phyloP scores from a whole-genome alignment of 2,329 filamentous ascomycete species.

The Nannizziopsis arthrosporioides region DNA sequence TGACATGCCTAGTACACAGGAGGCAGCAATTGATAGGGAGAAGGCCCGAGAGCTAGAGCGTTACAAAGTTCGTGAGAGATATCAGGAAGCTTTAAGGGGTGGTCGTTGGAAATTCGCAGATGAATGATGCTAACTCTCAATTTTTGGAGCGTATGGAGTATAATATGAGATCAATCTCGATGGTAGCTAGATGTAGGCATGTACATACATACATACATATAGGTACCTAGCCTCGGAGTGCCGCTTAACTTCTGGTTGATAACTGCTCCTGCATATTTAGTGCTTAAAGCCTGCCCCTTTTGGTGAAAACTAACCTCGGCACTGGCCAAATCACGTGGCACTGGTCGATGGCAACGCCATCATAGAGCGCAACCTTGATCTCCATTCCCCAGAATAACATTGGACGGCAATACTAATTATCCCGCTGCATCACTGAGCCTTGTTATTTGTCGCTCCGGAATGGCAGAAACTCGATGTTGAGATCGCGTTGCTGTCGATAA shows the following conservation, averaged over 20 bases:
- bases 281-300: not conserved
- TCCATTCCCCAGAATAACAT: no score
- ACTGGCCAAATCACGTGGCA: not conserved
- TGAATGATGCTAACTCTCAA: slow-evolving; percentile 40
- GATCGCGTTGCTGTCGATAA: slow-evolving; percentile 7
- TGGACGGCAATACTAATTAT: no score
- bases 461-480: slow-evolving; percentile 2
- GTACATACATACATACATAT: no score
- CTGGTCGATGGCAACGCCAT: not conserved
- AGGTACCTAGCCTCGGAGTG: no score
- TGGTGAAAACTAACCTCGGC: not conserved
- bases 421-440: not conserved
- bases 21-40: slow-evolving; percentile 53
- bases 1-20: slow-evolving; percentile 83
- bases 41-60: slow-evolving; percentile 54
- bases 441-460: not conserved
- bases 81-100: slow-evolving; percentile 67
- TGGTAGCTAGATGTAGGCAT: no score
- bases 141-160: not conserved
- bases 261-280: not conserved
- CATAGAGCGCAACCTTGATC: not conserved
- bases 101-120: slow-evolving; percentile 75
- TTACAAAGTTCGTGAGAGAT: slow-evolving; percentile 57
- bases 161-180: no score
- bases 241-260: no score